Evolutionary conservation across 2,329 filamentous ascomycete species (phyloP).

Genomic region (Sporothrix brunneoviolacea): DNA sequence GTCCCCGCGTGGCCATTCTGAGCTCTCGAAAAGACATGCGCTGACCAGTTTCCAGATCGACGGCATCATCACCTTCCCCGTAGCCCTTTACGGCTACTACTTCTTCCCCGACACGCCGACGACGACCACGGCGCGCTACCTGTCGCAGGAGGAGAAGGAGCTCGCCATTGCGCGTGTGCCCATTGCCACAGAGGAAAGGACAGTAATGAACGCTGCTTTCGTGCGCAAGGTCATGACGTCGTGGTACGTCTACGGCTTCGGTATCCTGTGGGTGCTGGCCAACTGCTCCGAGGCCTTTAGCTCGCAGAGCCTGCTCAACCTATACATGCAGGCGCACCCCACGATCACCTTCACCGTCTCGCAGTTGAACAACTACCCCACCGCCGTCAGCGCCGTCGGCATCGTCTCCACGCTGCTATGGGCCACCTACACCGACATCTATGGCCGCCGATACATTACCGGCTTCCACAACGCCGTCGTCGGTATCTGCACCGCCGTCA

Average conservation of each 20-base stretch:
- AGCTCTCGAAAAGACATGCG: too few relatives aligned
- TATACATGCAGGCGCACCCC: constrained; percentile 44
- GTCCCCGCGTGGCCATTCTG: too few relatives aligned
- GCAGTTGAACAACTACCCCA: constrained; percentile 50
- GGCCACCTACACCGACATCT: constrained; percentile 33
- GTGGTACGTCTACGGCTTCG: neutral
- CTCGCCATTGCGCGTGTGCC: constrained; percentile 34
- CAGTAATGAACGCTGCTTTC: too few relatives aligned
- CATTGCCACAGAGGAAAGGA: too few relatives aligned
- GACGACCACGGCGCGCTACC: constrained; percentile 35
- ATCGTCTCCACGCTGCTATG: constrained; percentile 59
- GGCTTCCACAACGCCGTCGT: constrained; percentile 1
- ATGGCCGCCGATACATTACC: neutral
- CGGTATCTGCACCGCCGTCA: neutral
- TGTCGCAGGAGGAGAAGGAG: constrained; percentile 29
- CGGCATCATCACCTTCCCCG: constrained; percentile 6
- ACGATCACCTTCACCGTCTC: constrained; percentile 35
- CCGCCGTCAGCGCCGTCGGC: constrained; percentile 48
- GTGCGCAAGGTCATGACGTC: constrained; percentile 28
- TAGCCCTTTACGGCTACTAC: constrained; percentile 8
- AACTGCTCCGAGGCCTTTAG: constrained; percentile 60
- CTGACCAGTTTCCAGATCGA: too few relatives aligned
- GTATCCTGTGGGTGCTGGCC: too few relatives aligned
- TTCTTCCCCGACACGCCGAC: constrained; percentile 11
- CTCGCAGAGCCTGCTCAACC: constrained; percentile 63